Evolutionary conservation across 352 stramenopile genomes (phyloP), one percentile per base, ranked within the genome.

Genomic region (Phytophthora aleatoria): DNA sequence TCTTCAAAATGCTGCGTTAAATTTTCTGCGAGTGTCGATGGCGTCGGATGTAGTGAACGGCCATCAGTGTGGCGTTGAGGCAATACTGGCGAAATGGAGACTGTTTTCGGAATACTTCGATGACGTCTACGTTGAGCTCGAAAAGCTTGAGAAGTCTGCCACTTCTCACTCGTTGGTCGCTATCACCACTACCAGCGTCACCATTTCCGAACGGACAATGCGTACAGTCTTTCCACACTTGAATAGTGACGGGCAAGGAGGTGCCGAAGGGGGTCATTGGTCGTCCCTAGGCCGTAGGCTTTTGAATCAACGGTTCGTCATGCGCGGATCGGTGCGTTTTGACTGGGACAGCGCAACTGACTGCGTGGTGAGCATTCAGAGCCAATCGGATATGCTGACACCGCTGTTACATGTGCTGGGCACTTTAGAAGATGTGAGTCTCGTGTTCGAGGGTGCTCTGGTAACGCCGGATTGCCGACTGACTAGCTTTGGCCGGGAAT

Each of bases 361-460:
- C 20, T 20, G 24, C 11, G 44, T 50, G 6, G 44, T 35, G 11
- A 28, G 24, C 0, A 35, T 26, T 28, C 11, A 20, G 7, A 35
- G 12, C 26, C 24, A 33, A 10, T 50, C 44, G 24, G 44, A 50
- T n/a, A 50, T 50, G 44, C 10, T 35, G 20, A 50, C 44, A 24
- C 20, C 44, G 10, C 13, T 50, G 44, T 26, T 50, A 10, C 44
- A 4, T 15, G 24, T 50, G 44, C 24, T 50, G 4, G 44, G 26
- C 13, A 36, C 7, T 27, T 60, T 36, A 5, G 36, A 51, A n/a
- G 41, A 60, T 36, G 52, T 51, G 20, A 58, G 51, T 5, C 24
- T 33, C 26, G 44, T 20, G 26, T 49, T 49, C 15, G 10, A 28
- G 9, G 24, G 42, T n/a, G 44, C 44, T 50, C 44, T 33, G 24